A percentile compares a stretch with the other conserved stretches of the same genome.
These are phyloP conservation scores for Aspergillus terreus DNA, from an alignment of 2,329 filamentous ascomycete species.

Conservation along the genomic window DNA sequence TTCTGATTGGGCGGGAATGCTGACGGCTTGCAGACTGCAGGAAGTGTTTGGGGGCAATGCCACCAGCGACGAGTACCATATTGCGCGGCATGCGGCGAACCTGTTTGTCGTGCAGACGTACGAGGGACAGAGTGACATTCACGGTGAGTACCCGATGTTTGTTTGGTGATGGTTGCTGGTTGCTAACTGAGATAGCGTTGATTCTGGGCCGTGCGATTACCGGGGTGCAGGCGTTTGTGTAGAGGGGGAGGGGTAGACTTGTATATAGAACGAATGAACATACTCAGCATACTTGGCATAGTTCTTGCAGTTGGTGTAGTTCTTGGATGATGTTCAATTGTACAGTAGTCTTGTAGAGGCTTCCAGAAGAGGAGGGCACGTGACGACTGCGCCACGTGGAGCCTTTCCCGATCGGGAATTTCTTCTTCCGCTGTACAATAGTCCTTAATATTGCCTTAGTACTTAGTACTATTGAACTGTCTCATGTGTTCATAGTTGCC, in stretches of 20 bases:
- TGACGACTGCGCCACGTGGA: constrained; percentile 6
- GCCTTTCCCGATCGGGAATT: not conserved
- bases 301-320: too few relatives aligned
- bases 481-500: too few relatives aligned
- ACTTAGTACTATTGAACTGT: too few relatives aligned
- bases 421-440: not conserved
- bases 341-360: not conserved
- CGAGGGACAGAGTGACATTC: constrained; percentile 97
- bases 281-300: not conserved
- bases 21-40: constrained; percentile 58
- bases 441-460: too few relatives aligned
- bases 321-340: too few relatives aligned
- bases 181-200: constrained; percentile 50
- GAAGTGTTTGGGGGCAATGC: constrained; percentile 98
- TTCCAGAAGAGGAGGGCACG: not conserved
- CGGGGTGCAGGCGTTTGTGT: constrained; percentile 76
- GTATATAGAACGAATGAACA: not conserved
- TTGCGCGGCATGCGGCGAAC: constrained; percentile 92
- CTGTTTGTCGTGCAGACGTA: constrained; percentile 97
- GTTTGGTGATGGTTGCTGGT: not conserved
- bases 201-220: constrained; percentile 67
- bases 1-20: not conserved
- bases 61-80: constrained; percentile 95
- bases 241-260: constrained; percentile 16
- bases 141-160: constrained; percentile 61